phyloP scores from a whole-genome alignment of 2,329 filamentous ascomycete species.

The Fusarium oligoseptatum region DNA sequence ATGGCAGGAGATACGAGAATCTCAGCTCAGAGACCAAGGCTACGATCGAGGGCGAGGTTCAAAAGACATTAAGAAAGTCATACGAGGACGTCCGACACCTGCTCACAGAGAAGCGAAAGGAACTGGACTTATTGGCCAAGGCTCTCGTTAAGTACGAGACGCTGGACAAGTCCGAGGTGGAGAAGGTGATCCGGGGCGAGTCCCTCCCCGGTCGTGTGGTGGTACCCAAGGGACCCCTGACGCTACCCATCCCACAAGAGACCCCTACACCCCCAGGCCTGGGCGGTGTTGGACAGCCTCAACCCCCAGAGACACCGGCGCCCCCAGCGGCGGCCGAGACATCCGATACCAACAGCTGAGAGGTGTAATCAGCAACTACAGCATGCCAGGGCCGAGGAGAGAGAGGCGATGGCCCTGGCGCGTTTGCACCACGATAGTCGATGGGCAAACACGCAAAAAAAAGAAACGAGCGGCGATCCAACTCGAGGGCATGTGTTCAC shows the following conservation, averaged over 20 bases:
- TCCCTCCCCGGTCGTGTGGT: slow-evolving; percentile 75
- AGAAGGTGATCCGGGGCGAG: slow-evolving; percentile 89
- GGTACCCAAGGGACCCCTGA: slow-evolving; percentile 67
- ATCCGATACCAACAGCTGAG: slow-evolving; percentile 44
- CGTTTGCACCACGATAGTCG: slow-evolving; percentile 24
- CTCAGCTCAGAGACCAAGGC: slow-evolving; percentile 90
- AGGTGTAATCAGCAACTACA: background rate
- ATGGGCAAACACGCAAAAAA: slow-evolving; percentile 15
- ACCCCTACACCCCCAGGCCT: slow-evolving; percentile 53
- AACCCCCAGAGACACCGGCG: slow-evolving; percentile 51
- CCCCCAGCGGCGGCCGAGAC: slow-evolving; percentile 51
- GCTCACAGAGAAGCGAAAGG: slow-evolving; percentile 80
- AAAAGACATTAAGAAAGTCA: slow-evolving; percentile 84
- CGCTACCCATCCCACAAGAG: slow-evolving; percentile 54
- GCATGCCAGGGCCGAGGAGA: slow-evolving; percentile 7
- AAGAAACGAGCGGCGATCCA: slow-evolving; percentile 28
- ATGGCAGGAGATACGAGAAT: slow-evolving; percentile 81
- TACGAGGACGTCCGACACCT: slow-evolving; percentile 80
- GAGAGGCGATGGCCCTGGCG: slow-evolving; percentile 3
- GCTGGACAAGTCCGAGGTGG: slow-evolving; percentile 87
- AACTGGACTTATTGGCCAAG: slow-evolving; percentile 88
- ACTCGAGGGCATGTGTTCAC: slow-evolving; percentile 31
- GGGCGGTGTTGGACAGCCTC: slow-evolving; percentile 51
- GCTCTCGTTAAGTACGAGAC: slow-evolving; percentile 96
- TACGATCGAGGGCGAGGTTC: slow-evolving; percentile 89